A percentile compares a stretch with the other conserved stretches of the same genome.
phyloP scores from a whole-genome alignment of 768 basidiomycete species.

The Mycena capillaripes region DNA sequence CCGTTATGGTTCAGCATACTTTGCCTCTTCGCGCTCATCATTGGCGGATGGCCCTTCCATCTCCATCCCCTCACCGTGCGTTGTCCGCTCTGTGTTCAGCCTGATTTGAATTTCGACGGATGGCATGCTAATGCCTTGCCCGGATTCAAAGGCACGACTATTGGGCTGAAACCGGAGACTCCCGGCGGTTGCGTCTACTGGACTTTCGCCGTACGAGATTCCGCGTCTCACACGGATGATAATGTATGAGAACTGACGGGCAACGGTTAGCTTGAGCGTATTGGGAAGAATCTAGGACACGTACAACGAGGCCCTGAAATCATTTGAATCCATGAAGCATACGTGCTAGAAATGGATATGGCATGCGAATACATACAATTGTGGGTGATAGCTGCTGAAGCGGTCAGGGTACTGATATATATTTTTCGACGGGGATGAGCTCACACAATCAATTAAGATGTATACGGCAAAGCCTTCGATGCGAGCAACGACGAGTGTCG shows the following conservation, averaged over 20 bases:
- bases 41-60: background rate
- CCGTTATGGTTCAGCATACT: too few species aligned
- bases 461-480: background rate
- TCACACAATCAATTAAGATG: constrained; percentile 4
- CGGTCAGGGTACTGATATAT: background rate
- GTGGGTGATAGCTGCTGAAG: background rate
- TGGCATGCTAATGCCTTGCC: background rate
- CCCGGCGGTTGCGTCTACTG: background rate
- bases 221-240: background rate
- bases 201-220: background rate
- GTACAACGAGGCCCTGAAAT: constrained; percentile 2
- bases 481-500: background rate
- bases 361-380: background rate
- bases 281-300: background rate
- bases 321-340: too few species aligned
- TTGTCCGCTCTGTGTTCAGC: background rate
- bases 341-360: background rate
- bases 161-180: background rate
- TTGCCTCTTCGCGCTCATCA: background rate
- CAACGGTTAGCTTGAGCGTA: background rate
- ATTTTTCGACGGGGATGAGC: background rate
- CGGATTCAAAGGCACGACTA: too few species aligned
- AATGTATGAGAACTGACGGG: background rate
- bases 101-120: background rate
- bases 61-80: background rate